Base-by-base conservation (phyloP, 352 stramenopile species). In the Phytophthora chlamydospora region DNA sequence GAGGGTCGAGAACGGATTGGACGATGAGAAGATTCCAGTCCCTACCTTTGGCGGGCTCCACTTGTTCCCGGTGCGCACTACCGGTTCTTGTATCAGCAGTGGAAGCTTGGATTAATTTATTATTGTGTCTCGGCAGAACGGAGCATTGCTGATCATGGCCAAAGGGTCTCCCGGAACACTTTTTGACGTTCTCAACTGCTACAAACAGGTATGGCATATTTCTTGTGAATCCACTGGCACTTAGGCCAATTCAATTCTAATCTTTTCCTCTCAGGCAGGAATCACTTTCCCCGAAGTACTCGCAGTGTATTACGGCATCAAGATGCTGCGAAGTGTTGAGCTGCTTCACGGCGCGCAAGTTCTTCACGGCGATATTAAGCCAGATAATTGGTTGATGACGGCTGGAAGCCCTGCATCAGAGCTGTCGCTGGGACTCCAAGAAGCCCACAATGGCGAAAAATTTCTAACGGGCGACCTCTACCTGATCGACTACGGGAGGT, bases 281-380 rank as follows among this genome's bases (percentile, higher is more conserved):
- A 74, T 68, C 48, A 10, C 35, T 9, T 91, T 95, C 64, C 85
- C 85, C 7, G 88, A 96, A 71, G 69, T 73, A 11, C 40, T 96
- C 7, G 76, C 66, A 13, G 65, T 94, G 24, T 85, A 91, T 54
- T 96, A 95, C 42, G 61, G 79, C 24, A 90, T 93, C 48, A 81
- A 76, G 58, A 96, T 96, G 88, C 55, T 96, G 8, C 68, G 64
- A n/a, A 76, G 75, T 11, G 65, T 94, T 33, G 81, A 93, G 39
- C 29, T 83, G 13, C 66, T 96, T 32, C 88, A 96, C 41, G 31
- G 44, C 8, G 73, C 73, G 6, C 66, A 83, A 0, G 60, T 96
- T 59, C 67, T 96, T 4, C 88, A 96, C 38, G 88, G 88, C 21
- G 88, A 96, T 49, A 78, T 96, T 41, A 96, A 96, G 55, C 88